Evolutionary conservation across 2,329 filamentous ascomycete genomes (phyloP).

Genomic region (Phialophora expanda): DNA sequence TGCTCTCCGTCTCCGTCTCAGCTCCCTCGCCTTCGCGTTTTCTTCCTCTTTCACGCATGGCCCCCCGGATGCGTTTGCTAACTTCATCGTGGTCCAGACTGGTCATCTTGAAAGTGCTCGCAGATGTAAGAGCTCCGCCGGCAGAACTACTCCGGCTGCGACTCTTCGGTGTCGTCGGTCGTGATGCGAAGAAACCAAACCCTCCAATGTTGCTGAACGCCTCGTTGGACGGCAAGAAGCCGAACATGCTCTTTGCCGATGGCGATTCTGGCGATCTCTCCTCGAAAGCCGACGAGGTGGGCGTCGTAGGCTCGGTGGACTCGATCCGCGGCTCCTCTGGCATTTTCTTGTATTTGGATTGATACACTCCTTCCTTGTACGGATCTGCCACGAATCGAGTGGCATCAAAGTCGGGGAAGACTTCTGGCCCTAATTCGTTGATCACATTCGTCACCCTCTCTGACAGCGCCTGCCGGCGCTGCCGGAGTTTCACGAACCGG

Average conservation of each 20-base stretch:
- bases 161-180: conserved; percentile 79
- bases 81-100: conserved; percentile 75
- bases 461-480: conserved; percentile 74
- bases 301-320: conserved; percentile 45
- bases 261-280: conserved; percentile 40
- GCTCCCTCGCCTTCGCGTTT: conserved; percentile 45
- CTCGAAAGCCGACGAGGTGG: conserved; percentile 39
- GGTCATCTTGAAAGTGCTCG: conserved; percentile 73
- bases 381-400: conserved; percentile 68
- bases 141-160: conserved; percentile 73
- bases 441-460: conserved; percentile 86
- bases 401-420: conserved; percentile 94
- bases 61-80: conserved; percentile 78
- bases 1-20: conserved; percentile 37
- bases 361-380: conserved; percentile 47
- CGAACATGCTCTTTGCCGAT: conserved; percentile 43
- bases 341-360: conserved; percentile 38
- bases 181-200: conserved; percentile 87
- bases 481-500: conserved; percentile 77
- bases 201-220: conserved; percentile 88
- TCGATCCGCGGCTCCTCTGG: conserved; percentile 35
- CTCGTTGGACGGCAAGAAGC: conserved; percentile 77
- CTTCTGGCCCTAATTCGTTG: conserved; percentile 91
- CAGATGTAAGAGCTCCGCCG: conserved; percentile 63
- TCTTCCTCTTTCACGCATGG: conserved; percentile 79